These are phyloP conservation scores for Tricharina praecox DNA, from an alignment of 495 filamentous ascomycete species.

Conservation along the genomic window DNA sequence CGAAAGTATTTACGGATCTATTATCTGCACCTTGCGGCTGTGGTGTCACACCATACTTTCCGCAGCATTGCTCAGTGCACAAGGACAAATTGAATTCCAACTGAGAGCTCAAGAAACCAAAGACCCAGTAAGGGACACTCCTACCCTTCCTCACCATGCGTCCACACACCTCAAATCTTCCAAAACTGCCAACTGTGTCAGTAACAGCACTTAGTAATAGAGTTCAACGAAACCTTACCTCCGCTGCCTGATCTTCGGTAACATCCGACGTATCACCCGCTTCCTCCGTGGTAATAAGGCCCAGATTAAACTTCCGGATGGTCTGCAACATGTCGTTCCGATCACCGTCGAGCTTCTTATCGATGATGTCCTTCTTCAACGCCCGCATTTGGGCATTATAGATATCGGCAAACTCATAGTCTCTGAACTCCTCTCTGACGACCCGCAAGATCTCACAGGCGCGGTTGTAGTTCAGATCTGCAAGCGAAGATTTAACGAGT, in stretches of 20 bases:
- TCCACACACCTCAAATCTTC: neutral
- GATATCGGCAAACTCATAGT: constrained; percentile 53
- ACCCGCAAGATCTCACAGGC: constrained; percentile 61
- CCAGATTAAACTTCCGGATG: constrained; percentile 47
- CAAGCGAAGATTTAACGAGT: constrained; percentile 54
- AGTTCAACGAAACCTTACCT: constrained; percentile 8
- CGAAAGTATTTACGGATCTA: too few relatives aligned
- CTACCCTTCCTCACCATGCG: too few relatives aligned
- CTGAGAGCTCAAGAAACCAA: too few relatives aligned
- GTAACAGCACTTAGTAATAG: neutral
- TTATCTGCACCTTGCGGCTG: too few relatives aligned
- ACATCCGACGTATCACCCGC: constrained; percentile 17
- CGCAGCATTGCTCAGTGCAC: too few relatives aligned
- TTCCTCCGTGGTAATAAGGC: constrained; percentile 49
- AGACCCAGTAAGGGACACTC: too few relatives aligned
- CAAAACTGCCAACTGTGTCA: neutral
- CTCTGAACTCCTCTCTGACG: constrained; percentile 59
- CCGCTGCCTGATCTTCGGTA: constrained; percentile 16
- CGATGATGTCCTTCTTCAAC: constrained; percentile 55
- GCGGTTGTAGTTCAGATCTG: constrained; percentile 53
- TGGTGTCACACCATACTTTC: too few relatives aligned
- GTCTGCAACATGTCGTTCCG: constrained; percentile 69
- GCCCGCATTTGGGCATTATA: constrained; percentile 61
- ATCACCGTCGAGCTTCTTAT: constrained; percentile 61
- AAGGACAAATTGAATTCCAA: too few relatives aligned